phyloP scores from a whole-genome alignment of 306 rosid species.

The Dalbergia cultrata region DNA sequence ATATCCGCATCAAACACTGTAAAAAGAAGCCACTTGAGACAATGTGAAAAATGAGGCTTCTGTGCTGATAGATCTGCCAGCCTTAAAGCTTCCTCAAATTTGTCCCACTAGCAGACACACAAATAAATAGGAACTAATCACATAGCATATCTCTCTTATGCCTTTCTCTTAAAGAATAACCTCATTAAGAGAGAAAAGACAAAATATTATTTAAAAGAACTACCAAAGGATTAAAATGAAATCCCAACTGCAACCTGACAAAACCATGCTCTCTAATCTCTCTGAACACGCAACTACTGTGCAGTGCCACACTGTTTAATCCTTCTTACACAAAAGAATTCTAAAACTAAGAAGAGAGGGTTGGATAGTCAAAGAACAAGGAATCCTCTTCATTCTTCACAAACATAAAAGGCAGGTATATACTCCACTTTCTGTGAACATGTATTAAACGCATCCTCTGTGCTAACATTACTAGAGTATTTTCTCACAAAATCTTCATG shows the following conservation, averaged over 20 bases:
- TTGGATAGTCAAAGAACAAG: too few relatives aligned
- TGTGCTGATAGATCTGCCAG: constrained; percentile 96
- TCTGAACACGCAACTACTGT: not conserved
- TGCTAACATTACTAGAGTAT: too few relatives aligned
- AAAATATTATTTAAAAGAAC: constrained; percentile 4
- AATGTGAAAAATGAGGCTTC: constrained; percentile 99
- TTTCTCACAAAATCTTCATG: too few relatives aligned
- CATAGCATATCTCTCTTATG: constrained; percentile 14
- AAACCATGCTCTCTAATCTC: constrained; percentile 10
- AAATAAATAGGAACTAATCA: constrained; percentile 38
- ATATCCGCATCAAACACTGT: constrained; percentile 96
- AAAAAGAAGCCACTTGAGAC: constrained; percentile 99
- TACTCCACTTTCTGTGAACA: not conserved
- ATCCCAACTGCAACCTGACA: constrained; percentile 30
- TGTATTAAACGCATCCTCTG: constrained; percentile 2
- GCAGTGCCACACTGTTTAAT: not conserved
- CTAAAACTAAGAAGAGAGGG: not conserved
- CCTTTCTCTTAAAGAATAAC: not conserved
- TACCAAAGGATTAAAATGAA: not conserved
- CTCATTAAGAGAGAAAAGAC: not conserved
- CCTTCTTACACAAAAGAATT: not conserved
- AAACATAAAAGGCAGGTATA: constrained; percentile 13
- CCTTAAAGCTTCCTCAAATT: constrained; percentile 92
- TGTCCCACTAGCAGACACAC: constrained; percentile 75
- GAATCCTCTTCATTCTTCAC: not conserved